phyloP scores from a whole-genome alignment of 805 yeast genomes.

The Cyberlindnera xylosilytica region DNA sequence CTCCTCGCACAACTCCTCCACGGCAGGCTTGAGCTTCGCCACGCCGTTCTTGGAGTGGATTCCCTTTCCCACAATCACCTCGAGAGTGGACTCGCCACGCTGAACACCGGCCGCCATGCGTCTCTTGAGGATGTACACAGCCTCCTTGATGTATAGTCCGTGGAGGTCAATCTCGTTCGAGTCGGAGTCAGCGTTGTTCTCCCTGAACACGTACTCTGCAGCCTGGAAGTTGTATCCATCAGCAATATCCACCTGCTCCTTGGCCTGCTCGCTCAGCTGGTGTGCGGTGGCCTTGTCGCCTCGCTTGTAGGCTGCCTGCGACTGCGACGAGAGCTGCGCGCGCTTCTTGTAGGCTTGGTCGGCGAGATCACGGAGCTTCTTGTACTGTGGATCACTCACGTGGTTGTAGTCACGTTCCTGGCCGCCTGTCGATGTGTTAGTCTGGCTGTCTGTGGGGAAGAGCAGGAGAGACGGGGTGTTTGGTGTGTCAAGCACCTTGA shows the following conservation, averaged over 20 bases:
- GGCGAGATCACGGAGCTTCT: slow-evolving; percentile 62
- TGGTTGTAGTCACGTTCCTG: slow-evolving; percentile 62
- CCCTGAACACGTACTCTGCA: slow-evolving; percentile 84
- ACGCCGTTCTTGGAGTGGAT: slow-evolving; percentile 76
- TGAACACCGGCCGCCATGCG: slow-evolving; percentile 64
- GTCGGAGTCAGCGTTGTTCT: slow-evolving; percentile 84
- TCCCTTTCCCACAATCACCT: slow-evolving; percentile 93
- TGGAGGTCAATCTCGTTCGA: slow-evolving; percentile 89
- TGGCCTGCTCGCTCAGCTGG: slow-evolving; percentile 66
- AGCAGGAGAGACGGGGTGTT: background rate
- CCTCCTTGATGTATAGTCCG: slow-evolving; percentile 88
- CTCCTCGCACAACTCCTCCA: slow-evolving; percentile 71
- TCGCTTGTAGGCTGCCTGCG: slow-evolving; percentile 70
- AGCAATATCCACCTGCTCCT: slow-evolving; percentile 54
- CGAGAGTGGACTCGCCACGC: slow-evolving; percentile 57
- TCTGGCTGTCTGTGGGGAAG: background rate
- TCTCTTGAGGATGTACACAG: slow-evolving; percentile 68
- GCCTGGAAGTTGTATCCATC: slow-evolving; percentile 75
- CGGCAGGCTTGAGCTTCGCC: slow-evolving; percentile 87
- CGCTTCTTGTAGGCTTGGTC: slow-evolving; percentile 59
- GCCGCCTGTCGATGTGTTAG: slow-evolving; percentile 9
- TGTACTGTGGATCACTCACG: slow-evolving; percentile 64
- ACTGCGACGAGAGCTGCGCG: slow-evolving; percentile 53
- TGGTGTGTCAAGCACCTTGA: background rate
- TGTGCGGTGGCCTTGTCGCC: slow-evolving; percentile 79